Conservation (phyloP, 1,284 basidiomycete genomes). For the Omphalotus olearius region DNA sequence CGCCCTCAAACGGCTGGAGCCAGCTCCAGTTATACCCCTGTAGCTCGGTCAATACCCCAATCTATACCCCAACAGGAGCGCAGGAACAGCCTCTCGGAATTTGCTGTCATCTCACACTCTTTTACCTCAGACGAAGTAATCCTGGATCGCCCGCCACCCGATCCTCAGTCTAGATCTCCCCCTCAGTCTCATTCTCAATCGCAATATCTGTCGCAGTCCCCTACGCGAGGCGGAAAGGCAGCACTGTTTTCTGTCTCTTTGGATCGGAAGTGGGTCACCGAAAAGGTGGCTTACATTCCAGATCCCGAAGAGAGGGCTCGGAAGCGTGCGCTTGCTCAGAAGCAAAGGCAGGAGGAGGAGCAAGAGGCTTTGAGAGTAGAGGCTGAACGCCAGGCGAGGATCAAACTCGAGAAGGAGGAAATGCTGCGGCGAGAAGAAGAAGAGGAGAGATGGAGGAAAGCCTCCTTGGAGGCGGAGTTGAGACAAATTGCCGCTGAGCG, state of each 20-base stretch:
- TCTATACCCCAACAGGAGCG: constrained; percentile 13
- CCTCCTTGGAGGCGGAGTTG: constrained; percentile 46
- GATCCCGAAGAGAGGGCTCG: constrained; percentile 44
- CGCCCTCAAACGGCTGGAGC: background rate
- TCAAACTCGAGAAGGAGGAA: constrained; percentile 44
- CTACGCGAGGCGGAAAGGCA: background rate
- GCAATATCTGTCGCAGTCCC: constrained; percentile 5
- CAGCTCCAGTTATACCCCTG: background rate
- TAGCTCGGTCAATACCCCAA: constrained; percentile 3
- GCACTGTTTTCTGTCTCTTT: constrained; percentile 12
- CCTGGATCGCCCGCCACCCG: constrained; percentile 17
- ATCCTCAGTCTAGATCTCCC: background rate
- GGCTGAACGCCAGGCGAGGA: constrained; percentile 40
- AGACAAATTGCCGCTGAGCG: constrained; percentile 42
- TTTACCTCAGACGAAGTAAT: constrained; percentile 24
- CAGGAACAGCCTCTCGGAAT: constrained; percentile 30
- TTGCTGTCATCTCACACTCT: constrained; percentile 33
- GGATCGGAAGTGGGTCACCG: constrained; percentile 34
- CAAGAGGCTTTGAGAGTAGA: constrained; percentile 45
- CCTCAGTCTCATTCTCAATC: background rate
- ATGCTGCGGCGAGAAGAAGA: constrained; percentile 40
- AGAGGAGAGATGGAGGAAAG: constrained; percentile 44
- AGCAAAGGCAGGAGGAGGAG: constrained; percentile 45
- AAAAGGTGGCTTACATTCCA: constrained; percentile 21
- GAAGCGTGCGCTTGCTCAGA: constrained; percentile 34